These are phyloP conservation scores for Tolypocladium album DNA, from an alignment of 2,329 filamentous ascomycete genomes.

Conservation along the genomic window DNA sequence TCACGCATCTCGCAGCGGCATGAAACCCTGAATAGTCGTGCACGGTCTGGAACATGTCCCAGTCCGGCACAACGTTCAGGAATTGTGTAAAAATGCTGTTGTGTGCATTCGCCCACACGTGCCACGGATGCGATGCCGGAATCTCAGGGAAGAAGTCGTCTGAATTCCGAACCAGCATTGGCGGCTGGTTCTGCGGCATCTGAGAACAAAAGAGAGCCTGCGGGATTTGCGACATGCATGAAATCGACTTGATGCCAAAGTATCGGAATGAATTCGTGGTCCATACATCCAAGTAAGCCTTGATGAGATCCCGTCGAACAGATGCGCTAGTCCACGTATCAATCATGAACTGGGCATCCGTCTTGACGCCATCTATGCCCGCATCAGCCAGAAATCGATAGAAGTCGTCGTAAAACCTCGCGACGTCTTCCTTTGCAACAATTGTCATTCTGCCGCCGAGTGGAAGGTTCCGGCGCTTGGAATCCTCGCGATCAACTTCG, in stretches of 20 bases:
- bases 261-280: conserved; percentile 64
- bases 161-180: conserved; percentile 72
- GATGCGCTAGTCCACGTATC: conserved; percentile 62
- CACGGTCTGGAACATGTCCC: conserved; percentile 59
- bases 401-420: conserved; percentile 79
- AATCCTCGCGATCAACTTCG: conserved; percentile 39
- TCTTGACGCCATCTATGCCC: conserved; percentile 82
- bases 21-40: conserved; percentile 71
- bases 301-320: conserved; percentile 60
- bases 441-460: conserved; percentile 58
- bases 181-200: conserved; percentile 62
- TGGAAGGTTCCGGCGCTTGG: conserved; percentile 33
- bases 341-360: conserved; percentile 83
- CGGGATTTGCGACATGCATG: conserved; percentile 90
- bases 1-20: conserved; percentile 79
- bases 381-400: conserved; percentile 66
- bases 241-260: conserved; percentile 70
- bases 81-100: conserved; percentile 75
- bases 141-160: conserved; percentile 87
- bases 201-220: conserved; percentile 80
- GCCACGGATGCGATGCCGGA: conserved; percentile 78
- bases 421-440: conserved; percentile 63
- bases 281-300: conserved; percentile 79
- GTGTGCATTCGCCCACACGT: conserved; percentile 89
- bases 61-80: conserved; percentile 78